Base-by-base conservation (phyloP, 192 early-diverging fungal genomes). In the Coemansia sp. region DNA sequence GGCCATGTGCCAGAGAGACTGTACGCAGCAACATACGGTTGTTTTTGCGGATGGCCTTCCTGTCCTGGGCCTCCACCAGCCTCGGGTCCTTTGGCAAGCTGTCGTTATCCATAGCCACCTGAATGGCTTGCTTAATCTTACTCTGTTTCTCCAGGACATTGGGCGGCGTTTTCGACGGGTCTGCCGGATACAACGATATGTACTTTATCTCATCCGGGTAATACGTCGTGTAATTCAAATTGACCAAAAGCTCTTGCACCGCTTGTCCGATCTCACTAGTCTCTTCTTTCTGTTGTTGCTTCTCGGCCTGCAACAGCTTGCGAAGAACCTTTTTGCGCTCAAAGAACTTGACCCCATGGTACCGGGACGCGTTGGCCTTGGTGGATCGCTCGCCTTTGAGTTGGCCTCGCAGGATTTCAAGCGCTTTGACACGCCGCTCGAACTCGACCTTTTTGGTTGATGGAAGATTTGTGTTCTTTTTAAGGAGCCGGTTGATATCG, bases 201-300 rank as follows among this genome's bases (percentile, higher is more conserved):
- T 79, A 79, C 65, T 79, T 79, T 60, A 67, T 36, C 61, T 74
- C 64, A 48, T 79, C 62, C 14, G 76, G 76, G 29, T 79, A 79
- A 41, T 79, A 79, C 11, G 69, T 74, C 0, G 76, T 79, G 49
- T 79, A 79, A 48, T 79, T 79, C n/a, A 79, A 23, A 23, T 63
- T 60, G 0, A 79, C 43, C 25, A 79, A 38, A 42, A 74, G 46
- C 14, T 67, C 64, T 9, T 49, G n/a, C 42, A 43, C 46, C 13
- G 48, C 33, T 19, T 8, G 9, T 14, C 23, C 15, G 3, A 9
- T 20, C 10, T 63, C 63, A 3, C 46, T 25, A 17, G n/a, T 5
- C 4, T 17, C 40, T 5, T 53, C 23, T 1, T 46, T 5, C 14
- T 46, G 17, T 9, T 56, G 29, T 34, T 56, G 5, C 29, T 62